Base-by-base conservation (phyloP, 352 stramenopile genomes). In the Phytopythium kandeliae region DNA sequence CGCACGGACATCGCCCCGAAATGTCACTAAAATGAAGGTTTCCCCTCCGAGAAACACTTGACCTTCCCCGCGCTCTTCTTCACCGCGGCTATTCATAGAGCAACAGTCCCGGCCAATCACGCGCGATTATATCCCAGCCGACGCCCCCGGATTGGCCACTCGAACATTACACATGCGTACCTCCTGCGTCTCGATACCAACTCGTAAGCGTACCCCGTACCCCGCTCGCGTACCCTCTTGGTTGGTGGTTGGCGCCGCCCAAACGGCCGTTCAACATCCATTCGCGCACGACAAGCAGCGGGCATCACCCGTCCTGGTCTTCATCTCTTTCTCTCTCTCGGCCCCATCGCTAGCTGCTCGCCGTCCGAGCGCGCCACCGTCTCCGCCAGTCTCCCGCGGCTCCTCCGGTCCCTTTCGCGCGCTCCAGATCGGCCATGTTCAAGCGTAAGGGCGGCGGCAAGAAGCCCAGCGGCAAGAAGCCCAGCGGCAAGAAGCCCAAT, bases 381-480 rank as follows among this genome's bases (percentile, higher is more conserved):
- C 40, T 46, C 40, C 22, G 22, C 22, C 40, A 12, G 4, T 21
- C 4, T 10, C 13, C 22, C 8, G 22, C 22, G 40, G 22, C 16
- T 4, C 40, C 40, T 19, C 17, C 26, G 22, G 19, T 2, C 40
- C 22, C 13, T 15, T 46, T 33, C 7, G 4, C 40, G 22, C 4
- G 30, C 40, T 40, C 24, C 49, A 37, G 4, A 7, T 21, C 40
- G 21, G 16, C 49, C 50, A 71, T 77, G 71, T 67, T 65, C 51
- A 67, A 70, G 49, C 75, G 75, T 44, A 79, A 75, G 45, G 69
- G 71, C 35, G 63, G 71, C 52, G 54, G 52, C 41, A 74, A 76
- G 57, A 78, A 75, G 48, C 17, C 36, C 12, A 24, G 51, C 16
- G 45, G 41, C 22, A 33, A 22, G 4, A 53, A 53, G 47, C 33